phyloP scores from a whole-genome alignment of 495 filamentous ascomycete species.

The Trypethelium eluteriae region DNA sequence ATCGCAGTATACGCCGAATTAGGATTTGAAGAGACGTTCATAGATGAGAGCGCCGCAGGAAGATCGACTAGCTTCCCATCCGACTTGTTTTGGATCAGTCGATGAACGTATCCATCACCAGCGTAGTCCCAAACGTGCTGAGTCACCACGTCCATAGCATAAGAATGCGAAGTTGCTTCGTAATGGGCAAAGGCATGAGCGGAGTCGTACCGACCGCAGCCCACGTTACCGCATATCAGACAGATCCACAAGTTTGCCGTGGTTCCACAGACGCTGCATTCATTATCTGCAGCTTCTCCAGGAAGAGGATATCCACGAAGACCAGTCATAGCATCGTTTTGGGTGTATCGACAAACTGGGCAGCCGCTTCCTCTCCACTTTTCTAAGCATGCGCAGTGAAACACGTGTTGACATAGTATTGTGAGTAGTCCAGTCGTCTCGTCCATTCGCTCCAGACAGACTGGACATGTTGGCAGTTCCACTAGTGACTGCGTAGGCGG shows the following conservation, averaged over 20 bases:
- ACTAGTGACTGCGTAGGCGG: conserved; percentile 84
- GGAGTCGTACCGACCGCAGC: conserved; percentile 87
- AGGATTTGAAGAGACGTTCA: conserved; percentile 24
- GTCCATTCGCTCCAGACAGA: conserved; percentile 97
- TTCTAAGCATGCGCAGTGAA: conserved; percentile 92
- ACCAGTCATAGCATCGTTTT: conserved; percentile 27
- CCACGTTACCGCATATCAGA: conserved; percentile 86
- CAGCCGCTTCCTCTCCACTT: conserved; percentile 94
- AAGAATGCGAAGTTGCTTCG: conserved; percentile 79
- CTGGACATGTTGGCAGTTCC: conserved; percentile 91
- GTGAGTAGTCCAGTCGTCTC: conserved; percentile 91
- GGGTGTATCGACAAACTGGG: conserved; percentile 85
- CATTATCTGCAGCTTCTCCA: conserved; percentile 38
- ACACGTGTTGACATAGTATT: conserved; percentile 95
- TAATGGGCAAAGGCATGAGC: conserved; percentile 93
- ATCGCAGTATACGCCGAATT: conserved; percentile 29
- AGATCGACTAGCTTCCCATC: conserved; percentile 87
- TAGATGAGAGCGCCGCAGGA: conserved; percentile 40
- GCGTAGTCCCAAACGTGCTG: conserved; percentile 98
- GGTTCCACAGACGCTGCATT: conserved; percentile 68
- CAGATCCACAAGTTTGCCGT: conserved; percentile 78
- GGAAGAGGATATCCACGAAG: neutral
- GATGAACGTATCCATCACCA: conserved; percentile 89
- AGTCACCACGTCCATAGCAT: conserved; percentile 82
- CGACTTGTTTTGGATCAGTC: conserved; percentile 83